phyloP scores from a whole-genome alignment of 208 protist species.

The Wallacemonas rigidus region DNA sequence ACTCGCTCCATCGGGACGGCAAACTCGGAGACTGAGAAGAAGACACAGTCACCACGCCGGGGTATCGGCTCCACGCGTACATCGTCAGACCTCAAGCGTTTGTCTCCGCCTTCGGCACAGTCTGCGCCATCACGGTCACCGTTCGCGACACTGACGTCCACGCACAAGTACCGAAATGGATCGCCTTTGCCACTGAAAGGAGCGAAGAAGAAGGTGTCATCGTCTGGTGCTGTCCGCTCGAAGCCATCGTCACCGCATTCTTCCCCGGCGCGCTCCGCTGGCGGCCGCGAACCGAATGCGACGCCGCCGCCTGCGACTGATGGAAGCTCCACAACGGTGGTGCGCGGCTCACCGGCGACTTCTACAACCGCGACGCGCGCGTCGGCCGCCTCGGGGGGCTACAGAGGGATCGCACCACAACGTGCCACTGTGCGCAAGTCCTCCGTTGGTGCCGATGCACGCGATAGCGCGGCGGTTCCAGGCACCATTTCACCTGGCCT shows the following conservation, averaged over 20 bases:
- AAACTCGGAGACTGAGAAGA: conserved; percentile 16
- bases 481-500: conserved; percentile 10
- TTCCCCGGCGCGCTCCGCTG: conserved; percentile 11
- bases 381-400: conserved; percentile 12
- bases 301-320: background rate
- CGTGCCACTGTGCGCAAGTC: conserved; percentile 1
- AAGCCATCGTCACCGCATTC: conserved; percentile 13
- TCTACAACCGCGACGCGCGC: background rate
- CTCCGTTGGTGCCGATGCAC: conserved; percentile 6
- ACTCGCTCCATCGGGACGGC: conserved; percentile 22
- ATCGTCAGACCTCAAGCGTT: conserved; percentile 22
- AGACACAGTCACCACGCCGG: conserved; percentile 17
- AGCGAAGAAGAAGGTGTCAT: conserved; percentile 27
- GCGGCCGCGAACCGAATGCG: background rate
- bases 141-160: conserved; percentile 68
- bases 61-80: conserved; percentile 2
- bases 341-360: conserved; percentile 15
- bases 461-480: conserved; percentile 2
- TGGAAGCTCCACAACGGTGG: background rate
- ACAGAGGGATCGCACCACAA: conserved; percentile 19
- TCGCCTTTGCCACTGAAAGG: conserved; percentile 73
- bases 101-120: conserved; percentile 38
- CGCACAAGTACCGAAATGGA: conserved; percentile 80
- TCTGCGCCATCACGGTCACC: conserved; percentile 44
- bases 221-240: background rate